Conservation (phyloP, 495 filamentous ascomycete species). For the Penicillium coprophilum region DNA sequence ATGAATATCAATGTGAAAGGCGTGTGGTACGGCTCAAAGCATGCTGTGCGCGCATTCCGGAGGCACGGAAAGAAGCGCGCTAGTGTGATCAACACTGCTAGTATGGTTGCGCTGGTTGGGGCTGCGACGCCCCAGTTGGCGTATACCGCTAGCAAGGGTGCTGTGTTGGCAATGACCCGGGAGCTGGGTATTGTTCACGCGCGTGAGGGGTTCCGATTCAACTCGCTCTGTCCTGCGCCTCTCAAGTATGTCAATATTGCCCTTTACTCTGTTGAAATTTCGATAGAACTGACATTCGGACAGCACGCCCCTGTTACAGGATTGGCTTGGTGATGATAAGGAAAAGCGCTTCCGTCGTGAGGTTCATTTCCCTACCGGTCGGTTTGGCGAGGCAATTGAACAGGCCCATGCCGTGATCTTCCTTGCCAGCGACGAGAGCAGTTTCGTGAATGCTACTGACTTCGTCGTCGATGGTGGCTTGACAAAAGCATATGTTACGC, state of each 20-base stretch:
- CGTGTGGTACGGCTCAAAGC: slow-evolving; percentile 95
- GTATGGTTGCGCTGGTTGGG: slow-evolving; percentile 88
- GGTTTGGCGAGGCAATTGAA: slow-evolving; percentile 96
- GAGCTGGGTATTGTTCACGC: slow-evolving; percentile 84
- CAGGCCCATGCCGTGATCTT: slow-evolving; percentile 94
- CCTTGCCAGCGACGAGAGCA: slow-evolving; percentile 89
- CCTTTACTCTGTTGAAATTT: not conserved
- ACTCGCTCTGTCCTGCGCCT: slow-evolving; percentile 87
- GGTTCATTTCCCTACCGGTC: slow-evolving; percentile 91
- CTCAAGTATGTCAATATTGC: slow-evolving; percentile 59
- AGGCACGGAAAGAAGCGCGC: slow-evolving; percentile 72
- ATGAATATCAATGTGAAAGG: slow-evolving; percentile 97
- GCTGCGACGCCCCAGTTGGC: slow-evolving; percentile 93
- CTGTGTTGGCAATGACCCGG: slow-evolving; percentile 81
- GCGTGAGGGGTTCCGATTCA: slow-evolving; percentile 83
- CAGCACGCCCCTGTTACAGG: slow-evolving; percentile 76
- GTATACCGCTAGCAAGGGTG: slow-evolving; percentile 94
- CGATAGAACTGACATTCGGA: slow-evolving; percentile 55
- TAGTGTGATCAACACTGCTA: slow-evolving; percentile 93
- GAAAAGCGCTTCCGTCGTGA: slow-evolving; percentile 82
- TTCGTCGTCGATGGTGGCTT: slow-evolving; percentile 97
- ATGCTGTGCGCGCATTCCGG: slow-evolving; percentile 82
- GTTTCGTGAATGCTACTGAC: slow-evolving; percentile 89
- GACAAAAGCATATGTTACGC: slow-evolving; percentile 88
- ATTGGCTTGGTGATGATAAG: slow-evolving; percentile 90